Conservation (phyloP, 2,329 filamentous ascomycete genomes). For the Cytospora mali region DNA sequence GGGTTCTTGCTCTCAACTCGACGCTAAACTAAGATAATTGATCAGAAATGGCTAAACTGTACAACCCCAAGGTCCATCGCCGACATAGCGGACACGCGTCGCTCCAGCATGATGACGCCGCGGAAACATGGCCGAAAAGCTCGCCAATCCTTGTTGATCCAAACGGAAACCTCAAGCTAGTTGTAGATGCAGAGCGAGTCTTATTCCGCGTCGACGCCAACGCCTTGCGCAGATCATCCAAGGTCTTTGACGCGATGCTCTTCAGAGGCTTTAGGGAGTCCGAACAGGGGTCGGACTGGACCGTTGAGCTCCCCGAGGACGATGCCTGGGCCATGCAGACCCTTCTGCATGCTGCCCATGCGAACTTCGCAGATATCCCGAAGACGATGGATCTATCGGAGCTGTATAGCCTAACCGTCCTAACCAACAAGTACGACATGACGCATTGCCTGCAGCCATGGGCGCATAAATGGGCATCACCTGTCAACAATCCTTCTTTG, state of each 20-base stretch:
- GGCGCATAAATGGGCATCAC: neutral
- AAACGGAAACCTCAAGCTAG: conserved; percentile 11
- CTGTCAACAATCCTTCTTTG: neutral
- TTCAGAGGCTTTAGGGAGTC: neutral
- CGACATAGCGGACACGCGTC: neutral
- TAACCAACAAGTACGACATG: conserved; percentile 8
- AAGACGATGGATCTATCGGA: neutral
- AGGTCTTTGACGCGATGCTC: conserved; percentile 1
- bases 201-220: neutral
- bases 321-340: neutral
- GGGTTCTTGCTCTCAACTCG: no score
- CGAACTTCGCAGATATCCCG: neutral
- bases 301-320: conserved; percentile 17
- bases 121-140: no score
- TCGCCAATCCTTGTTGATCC: neutral
- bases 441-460: neutral
- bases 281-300: neutral
- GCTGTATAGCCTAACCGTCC: neutral
- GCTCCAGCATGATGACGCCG: neutral
- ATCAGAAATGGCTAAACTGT: neutral
- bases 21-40: no score
- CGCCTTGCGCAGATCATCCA: conserved; percentile 1
- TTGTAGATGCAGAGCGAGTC: neutral
- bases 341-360: conserved; percentile 9
- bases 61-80: neutral